Evolutionary conservation across 805 yeast species (phyloP).

Genomic region (Starmerella sirachaensis): DNA sequence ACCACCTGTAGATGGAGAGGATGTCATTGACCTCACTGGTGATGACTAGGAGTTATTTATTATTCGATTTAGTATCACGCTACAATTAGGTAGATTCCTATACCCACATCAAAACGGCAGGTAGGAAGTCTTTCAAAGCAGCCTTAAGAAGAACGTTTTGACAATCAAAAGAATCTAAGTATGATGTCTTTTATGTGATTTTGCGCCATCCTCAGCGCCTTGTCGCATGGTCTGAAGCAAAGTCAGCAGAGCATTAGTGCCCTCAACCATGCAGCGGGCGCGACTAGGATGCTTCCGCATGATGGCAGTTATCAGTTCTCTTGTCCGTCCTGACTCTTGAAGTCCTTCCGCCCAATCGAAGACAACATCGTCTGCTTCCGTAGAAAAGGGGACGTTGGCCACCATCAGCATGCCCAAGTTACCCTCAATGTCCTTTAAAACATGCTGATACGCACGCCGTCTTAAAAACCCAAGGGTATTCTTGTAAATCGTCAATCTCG

Average conservation of each 20-base stretch:
- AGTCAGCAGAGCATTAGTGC: constrained; percentile 27
- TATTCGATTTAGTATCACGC: too few species aligned
- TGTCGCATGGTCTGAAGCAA: constrained; percentile 19
- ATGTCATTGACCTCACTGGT: too few species aligned
- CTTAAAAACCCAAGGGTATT: constrained; percentile 39
- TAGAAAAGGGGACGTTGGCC: constrained; percentile 22
- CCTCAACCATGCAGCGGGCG: constrained; percentile 27
- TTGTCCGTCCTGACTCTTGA: constrained; percentile 6
- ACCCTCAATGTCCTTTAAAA: constrained; percentile 13
- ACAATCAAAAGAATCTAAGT: too few species aligned
- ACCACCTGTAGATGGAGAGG: too few species aligned
- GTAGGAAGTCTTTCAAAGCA: too few species aligned
- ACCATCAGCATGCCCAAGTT: constrained; percentile 22
- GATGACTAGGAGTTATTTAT: too few species aligned
- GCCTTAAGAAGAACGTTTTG: too few species aligned
- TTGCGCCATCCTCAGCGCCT: too few species aligned
- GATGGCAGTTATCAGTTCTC: constrained; percentile 23
- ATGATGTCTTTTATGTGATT: too few species aligned
- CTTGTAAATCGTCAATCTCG: constrained; percentile 62
- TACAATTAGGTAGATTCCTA: too few species aligned
- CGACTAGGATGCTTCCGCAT: constrained; percentile 25
- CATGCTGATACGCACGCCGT: constrained; percentile 14
- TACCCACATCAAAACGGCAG: too few species aligned
- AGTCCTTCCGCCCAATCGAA: constrained; percentile 25
- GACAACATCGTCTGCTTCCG: constrained; percentile 25